Evolutionary conservation across 192 early-diverging fungal genomes (phyloP), one percentile per base, ranked within the genome.

Genomic region (Entomortierella chlamydospora): DNA sequence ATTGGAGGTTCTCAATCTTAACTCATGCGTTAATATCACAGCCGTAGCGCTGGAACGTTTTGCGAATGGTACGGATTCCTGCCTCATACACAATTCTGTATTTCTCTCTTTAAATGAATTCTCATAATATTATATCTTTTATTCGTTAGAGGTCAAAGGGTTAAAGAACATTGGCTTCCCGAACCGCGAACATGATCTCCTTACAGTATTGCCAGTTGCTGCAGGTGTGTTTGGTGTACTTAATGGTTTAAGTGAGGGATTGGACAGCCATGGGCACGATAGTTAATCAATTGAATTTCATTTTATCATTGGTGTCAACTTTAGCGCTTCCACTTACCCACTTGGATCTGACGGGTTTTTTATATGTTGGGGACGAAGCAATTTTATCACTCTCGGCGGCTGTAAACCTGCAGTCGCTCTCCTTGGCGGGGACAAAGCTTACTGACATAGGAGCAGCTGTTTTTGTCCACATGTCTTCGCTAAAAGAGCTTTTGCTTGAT

Each of bases 131-230:
- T 61, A 42, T 55, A 11, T 25, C 12, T 54, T 54, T 20, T 26
- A 41, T 57, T 54, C 61, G 23, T 31, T 59, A 81, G 82, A 70
- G 20, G 42, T 88, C 52, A 12, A 3, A 0, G 22, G 68, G 7
- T 45, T 90, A 25, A 57, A 82, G 17, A 43, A 63, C 11, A 47
- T 90, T 13, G 57, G 64, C 43, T 87, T 90, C 26, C 89, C 89
- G 4, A 82, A 81, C 29, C 77, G 81, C 22, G 85, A 89, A 45
- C 77, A 84, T 49, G 83, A 88, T 28, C 61, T 89, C 0, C 64
- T 83, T 50, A 83, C 60, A 30, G 67, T 85, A 2, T 52, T 89
- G 7, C 57, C 64, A 23, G 52, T 47, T 29, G 77, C 66, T 30
- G 64, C 76, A 71, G 74, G 84, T 86, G 68, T 57, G 45, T 30